Base-by-base conservation (phyloP, 495 filamentous ascomycete species). In the Lasiosphaeris hirsuta region DNA sequence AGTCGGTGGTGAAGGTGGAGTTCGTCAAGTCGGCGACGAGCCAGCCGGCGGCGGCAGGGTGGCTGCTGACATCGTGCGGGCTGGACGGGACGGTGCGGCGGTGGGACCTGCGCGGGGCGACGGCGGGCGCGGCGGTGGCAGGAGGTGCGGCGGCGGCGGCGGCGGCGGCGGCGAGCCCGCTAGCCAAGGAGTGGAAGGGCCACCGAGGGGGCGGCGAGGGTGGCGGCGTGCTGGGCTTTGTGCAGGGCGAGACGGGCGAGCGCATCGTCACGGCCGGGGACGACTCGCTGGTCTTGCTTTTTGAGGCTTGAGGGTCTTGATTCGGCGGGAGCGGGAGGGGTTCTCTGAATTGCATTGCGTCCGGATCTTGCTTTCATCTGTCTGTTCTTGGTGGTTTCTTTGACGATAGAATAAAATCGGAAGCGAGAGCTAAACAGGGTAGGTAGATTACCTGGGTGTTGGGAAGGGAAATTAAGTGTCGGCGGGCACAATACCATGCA, bases 201-300 rank as follows among this genome's bases (percentile, higher is more conserved):
- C 90, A 96, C 64, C 73, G 88, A 51, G 86, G 86, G 17, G 86
- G 67, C 10, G 85, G 87, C 0, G 90, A 96, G 62, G 90, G 89
- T 4, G 90, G 90, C 35, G 92, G 92, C 51, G 88, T 97, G 35
- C 74, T 97, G 69, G 92, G 86, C 0, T 97, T 96, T 69, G 89
- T 94, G 48, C 88, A 96, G 73, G 75, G 74, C 8, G 76, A 75
- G 37, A 85, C 83, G 36, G 84, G 84, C 1, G 85, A 87, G 65
- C 79, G 84, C 59, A 78, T 96, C 23, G 84, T 93, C 10, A 97
- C 92, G 14, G 92, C 90, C 3, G 92, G 92, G 23, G 92, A 97
- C 77, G 92, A 97, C 72, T 84, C 83, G 10, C 75, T 92, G 45
- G 73, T 80, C 37, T 70, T 90, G 63, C 81, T 90, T 7, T 90